Evolutionary conservation across 2,329 filamentous ascomycete species (phyloP), one percentile per base, ranked within the genome.

Genomic region (Diaporthe sp.): DNA sequence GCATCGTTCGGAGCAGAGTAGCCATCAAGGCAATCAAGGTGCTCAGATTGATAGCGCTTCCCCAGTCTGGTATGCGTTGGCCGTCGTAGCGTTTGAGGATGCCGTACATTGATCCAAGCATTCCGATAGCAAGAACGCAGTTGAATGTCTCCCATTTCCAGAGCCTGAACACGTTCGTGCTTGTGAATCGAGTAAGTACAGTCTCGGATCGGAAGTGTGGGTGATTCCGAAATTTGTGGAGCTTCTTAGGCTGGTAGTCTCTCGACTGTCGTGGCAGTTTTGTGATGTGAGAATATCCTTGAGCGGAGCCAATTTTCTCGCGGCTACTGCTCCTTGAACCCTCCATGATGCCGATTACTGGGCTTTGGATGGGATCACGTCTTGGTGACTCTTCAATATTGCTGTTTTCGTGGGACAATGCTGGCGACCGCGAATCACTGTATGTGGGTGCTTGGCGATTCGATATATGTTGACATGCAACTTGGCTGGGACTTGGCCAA

Each of bases 11-110:
- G 7, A 67, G 42, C 2, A n/a, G 1, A n/a, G 62, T 67, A 4
- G 44, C 62, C 3, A 51, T n/a, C 5, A 67, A 17, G 10, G 62
- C 62, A 3, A 37, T 10, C 28, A 67, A 37, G 1, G 42, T 51
- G 44, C 28, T 67, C 25, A 67, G 10, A 2, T 67, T 67, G 28
- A 67, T 67, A 15, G 44, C 12, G 5, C 4, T n/a, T 1, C 61
- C 61, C 61, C 61, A 67, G 28, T 67, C 61, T 10, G 61, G 61
- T n/a, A 51, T 51, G 28, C 9, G 61, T 10, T n/a, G 25, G 42
- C 10, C 28, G 44, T 67, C 19, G 9, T 67, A 67, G 7, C 13
- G 28, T 15, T 0, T 19, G 5, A 67, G 44, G 28, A 67, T 67
- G 42, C 5, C 12, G 12, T 25, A 67, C 3, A 67, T 67, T 22